Evolutionary conservation across 2,329 filamentous ascomycete species (phyloP).

Genomic region (Diplocarpon rosae): DNA sequence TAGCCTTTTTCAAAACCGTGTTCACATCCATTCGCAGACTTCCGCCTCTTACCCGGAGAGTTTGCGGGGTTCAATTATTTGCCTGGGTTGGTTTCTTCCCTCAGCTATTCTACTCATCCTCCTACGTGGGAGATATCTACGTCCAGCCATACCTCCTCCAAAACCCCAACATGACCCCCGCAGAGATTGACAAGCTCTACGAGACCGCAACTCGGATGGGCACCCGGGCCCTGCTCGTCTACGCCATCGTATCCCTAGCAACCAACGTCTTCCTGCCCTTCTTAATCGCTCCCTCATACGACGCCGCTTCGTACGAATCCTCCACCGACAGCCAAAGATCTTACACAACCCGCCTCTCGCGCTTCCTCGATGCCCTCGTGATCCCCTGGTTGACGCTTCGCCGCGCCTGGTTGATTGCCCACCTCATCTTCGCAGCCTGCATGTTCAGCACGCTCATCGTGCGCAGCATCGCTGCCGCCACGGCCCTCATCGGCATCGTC

Average conservation of each 20-base stretch:
- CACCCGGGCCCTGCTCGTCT: constrained; percentile 80
- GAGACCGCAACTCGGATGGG: constrained; percentile 78
- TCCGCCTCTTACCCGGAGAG: constrained; percentile 69
- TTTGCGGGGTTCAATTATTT: constrained; percentile 74
- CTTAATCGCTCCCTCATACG: constrained; percentile 72
- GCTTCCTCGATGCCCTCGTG: constrained; percentile 48
- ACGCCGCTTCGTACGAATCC: constrained; percentile 28
- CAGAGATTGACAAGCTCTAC: constrained; percentile 69
- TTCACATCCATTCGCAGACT: constrained; percentile 66
- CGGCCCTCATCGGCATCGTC: constrained; percentile 65
- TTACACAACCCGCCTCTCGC: constrained; percentile 25
- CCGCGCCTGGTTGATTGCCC: constrained; percentile 74
- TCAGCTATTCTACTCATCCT: constrained; percentile 89
- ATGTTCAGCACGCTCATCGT: constrained; percentile 82
- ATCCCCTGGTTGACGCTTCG: constrained; percentile 81
- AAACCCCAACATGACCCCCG: constrained; percentile 66
- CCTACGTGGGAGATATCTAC: constrained; percentile 88
- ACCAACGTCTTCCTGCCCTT: constrained; percentile 79
- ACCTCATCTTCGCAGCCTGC: constrained; percentile 70
- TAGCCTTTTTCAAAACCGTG: constrained; percentile 71
- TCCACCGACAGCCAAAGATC: constrained; percentile 16
- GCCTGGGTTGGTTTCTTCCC: constrained; percentile 96
- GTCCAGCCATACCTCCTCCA: constrained; percentile 68
- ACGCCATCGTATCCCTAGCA: constrained; percentile 72
- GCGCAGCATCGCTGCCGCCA: constrained; percentile 58